A percentile compares a stretch with the other conserved stretches of the same genome.
Conservation (phyloP, 2,329 filamentous ascomycete genomes). For the Nothomitra cinnamomea region DNA sequence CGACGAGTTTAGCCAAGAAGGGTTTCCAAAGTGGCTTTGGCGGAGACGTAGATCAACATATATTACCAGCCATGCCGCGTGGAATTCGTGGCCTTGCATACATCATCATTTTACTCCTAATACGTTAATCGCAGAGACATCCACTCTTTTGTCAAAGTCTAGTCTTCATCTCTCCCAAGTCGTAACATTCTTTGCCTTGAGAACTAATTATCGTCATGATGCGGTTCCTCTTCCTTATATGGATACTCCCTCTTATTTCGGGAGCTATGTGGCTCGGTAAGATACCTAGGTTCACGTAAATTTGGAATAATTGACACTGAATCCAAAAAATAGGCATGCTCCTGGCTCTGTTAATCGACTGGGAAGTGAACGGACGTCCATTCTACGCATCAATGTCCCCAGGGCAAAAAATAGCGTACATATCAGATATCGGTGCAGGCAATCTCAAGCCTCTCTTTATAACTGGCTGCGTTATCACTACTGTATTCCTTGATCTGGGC, state of each 20-base stretch:
- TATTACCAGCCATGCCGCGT: no score
- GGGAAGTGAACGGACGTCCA: constrained; percentile 40
- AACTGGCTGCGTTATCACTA: constrained; percentile 50
- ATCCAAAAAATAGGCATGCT: constrained; percentile 40
- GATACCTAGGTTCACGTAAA: constrained; percentile 4
- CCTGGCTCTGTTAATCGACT: constrained; percentile 52
- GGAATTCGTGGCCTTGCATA: no score
- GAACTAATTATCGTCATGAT: no score
- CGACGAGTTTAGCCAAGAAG: no score
- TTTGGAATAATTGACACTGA: not conserved
- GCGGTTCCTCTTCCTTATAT: not conserved
- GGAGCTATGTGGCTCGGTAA: constrained; percentile 42
- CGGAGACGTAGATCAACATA: no score
- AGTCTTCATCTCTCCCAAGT: no score
- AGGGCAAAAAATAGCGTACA: constrained; percentile 45
- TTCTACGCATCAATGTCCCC: constrained; percentile 43
- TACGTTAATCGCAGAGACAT: no score
- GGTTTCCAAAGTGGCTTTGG: no score
- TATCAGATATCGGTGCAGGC: constrained; percentile 36
- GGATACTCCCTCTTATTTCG: constrained; percentile 52
- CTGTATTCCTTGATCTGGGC: constrained; percentile 62
- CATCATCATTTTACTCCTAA: no score
- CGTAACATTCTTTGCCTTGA: no score
- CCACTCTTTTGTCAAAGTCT: no score
- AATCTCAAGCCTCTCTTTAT: constrained; percentile 65